phyloP scores from a whole-genome alignment of 1,139 yeast genomes.

The Suhomyces chickasaworum region DNA sequence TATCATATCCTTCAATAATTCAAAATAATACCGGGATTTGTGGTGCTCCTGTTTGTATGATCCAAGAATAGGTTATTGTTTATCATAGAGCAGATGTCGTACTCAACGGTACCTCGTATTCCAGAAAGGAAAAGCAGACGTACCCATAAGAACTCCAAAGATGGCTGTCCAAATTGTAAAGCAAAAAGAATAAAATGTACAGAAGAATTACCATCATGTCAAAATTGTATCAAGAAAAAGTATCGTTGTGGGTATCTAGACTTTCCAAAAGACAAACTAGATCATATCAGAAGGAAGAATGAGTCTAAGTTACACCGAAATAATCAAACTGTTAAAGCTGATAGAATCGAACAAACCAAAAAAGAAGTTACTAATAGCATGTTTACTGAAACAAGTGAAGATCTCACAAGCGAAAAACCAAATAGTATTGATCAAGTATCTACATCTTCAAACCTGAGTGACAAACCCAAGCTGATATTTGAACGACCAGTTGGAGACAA shows the following conservation, averaged over 20 bases:
- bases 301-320: constrained; percentile 21
- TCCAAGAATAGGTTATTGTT: background rate
- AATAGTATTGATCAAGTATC: background rate
- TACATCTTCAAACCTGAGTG: background rate
- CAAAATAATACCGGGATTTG: background rate
- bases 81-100: constrained; percentile 9
- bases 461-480: background rate
- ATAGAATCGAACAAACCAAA: constrained; percentile 8
- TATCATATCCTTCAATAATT: background rate
- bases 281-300: constrained; percentile 37
- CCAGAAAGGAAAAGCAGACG: constrained; percentile 42
- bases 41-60: background rate
- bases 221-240: constrained; percentile 41
- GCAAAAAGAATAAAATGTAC: constrained; percentile 47
- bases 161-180: constrained; percentile 51
- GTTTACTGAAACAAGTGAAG: background rate
- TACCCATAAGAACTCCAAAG: constrained; percentile 49
- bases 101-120: constrained; percentile 7
- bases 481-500: background rate
- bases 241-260: constrained; percentile 48
- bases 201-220: constrained; percentile 47
- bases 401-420: background rate
- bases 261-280: constrained; percentile 41
- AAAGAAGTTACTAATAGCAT: background rate
- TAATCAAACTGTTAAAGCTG: background rate